Evolutionary conservation across 1,139 yeast genomes (phyloP), one percentile per base, ranked within the genome.

Genomic region (Taiozyma onychis): DNA sequence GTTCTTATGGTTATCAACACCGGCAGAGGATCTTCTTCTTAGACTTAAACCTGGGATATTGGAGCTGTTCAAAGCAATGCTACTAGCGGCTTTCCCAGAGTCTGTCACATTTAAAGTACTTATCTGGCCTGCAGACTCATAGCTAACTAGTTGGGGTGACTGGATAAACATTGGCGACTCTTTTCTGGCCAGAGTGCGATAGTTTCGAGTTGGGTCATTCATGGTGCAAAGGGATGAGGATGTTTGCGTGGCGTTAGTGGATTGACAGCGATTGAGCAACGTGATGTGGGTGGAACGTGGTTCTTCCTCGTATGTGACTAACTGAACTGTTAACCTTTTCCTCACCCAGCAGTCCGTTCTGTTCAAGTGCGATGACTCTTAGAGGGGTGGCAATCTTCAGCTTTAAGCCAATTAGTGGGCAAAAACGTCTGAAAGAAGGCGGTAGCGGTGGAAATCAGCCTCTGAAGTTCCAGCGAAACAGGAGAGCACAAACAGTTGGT

Each of bases 111-210:
- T 39, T 4, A 39, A 24, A 5, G 42, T 22, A 13, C 28, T 39
- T 14, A 39, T 39, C 10, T 24, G 42, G 7, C 28, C 42, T 24
- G 42, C 10, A 10, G 41, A 37, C 9, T 37, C 41, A 18, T 37
- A 18, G 14, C 41, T 37, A 18, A 37, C 41, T n/a, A 39, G 18
- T 24, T 39, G 42, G 3, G 30, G 28, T 6, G 27, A 14, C 11
- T 22, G 27, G 2, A 11, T 16, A 16, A 14, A 22, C 18, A 24
- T 10, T 16, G 45, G 22, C 3, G 50, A 27, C 14, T 45, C 46
- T 43, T 48, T 48, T 18, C 48, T 35, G 4, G 41, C 48, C 21
- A 48, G 27, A 18, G 50, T 45, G 39, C 50, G 45, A 39, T 37
- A 48, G 28, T 39, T 45, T 28, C 44, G 6, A n/a, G 18, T 42